These are phyloP conservation scores for Boletus holoroseus DNA, from an alignment of 1,284 basidiomycete genomes.

Conservation along the genomic window DNA sequence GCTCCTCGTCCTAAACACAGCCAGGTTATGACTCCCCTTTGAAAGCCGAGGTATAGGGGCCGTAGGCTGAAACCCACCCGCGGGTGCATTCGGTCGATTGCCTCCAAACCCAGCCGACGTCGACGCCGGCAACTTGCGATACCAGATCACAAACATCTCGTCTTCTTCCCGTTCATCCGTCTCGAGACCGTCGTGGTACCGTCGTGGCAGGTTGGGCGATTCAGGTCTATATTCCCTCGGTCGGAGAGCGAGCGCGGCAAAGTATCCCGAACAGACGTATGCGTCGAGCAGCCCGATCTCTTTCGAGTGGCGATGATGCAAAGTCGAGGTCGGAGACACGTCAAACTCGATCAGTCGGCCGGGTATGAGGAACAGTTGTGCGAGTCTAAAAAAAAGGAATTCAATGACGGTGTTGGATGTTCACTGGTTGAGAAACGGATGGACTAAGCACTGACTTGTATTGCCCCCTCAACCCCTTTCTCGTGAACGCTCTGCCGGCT, in stretches of 20 bases:
- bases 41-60: constrained; percentile 49
- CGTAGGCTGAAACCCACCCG: constrained; percentile 22
- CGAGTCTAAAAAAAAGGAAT: constrained; percentile 42
- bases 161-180: constrained; percentile 73
- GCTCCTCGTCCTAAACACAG: constrained; percentile 70
- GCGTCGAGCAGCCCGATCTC: constrained; percentile 66
- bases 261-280: constrained; percentile 72
- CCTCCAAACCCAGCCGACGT: neutral
- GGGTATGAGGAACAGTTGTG: constrained; percentile 61
- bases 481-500: constrained; percentile 65
- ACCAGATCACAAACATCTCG: constrained; percentile 68
- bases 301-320: constrained; percentile 47
- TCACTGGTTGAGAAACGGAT: neutral
- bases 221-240: constrained; percentile 56
- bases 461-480: constrained; percentile 60
- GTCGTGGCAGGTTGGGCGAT: constrained; percentile 48
- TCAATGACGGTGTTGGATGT: neutral
- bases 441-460: constrained; percentile 52
- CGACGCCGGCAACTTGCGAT: constrained; percentile 37
- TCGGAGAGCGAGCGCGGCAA: constrained; percentile 62
- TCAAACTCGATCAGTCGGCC: constrained; percentile 63
- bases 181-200: constrained; percentile 76
- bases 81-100: constrained; percentile 21
- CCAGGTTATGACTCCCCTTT: constrained; percentile 52
- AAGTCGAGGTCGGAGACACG: constrained; percentile 45